Evolutionary conservation across 257 asterid genomes (phyloP), one percentile per base, ranked within the genome.

Genomic region (Rehmannia glutinosa): DNA sequence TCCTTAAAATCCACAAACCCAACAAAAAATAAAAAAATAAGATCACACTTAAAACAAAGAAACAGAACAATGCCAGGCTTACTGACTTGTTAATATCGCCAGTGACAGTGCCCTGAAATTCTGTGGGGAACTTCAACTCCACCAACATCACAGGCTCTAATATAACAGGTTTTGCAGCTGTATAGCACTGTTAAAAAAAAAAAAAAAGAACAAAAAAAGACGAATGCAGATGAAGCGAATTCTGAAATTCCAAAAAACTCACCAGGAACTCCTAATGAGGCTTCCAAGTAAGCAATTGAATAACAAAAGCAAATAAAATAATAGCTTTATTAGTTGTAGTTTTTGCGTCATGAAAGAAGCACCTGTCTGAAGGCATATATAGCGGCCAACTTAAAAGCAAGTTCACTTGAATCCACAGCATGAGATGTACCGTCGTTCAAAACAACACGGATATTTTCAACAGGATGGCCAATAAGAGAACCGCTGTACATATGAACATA

Each of bases 281-380:
- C n/a, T n/a, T n/a, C n/a, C n/a, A n/a, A n/a, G n/a, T n/a, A n/a
- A n/a, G n/a, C n/a, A n/a, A n/a, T n/a, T n/a, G n/a, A n/a, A n/a
- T n/a, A n/a, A n/a, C n/a, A n/a, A n/a, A n/a, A n/a, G n/a, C n/a
- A n/a, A n/a, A n/a, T n/a, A n/a, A n/a, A 30, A 69, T 17, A 25
- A 25, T 24, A 41, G 36, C 23, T 8, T 11, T 52, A 21, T 17
- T 5, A 42, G 9, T 51, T n/a, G n/a, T n/a, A n/a, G n/a, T n/a
- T n/a, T 65, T 27, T 27, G 69, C 24, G 74, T 38, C 36, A 43
- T 41, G 43, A 41, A 76, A 67, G 52, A 61, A 15, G 78, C 50
- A 94, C 99, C 98, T 94, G 90, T 91, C 98, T 86, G 75, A 94
- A 94, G 62, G 98, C 99, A 77, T 91, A 94, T 70, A 94, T 94